Conservation (phyloP, 2,329 filamentous ascomycete genomes). For the Rasamsonia emersonii region DNA sequence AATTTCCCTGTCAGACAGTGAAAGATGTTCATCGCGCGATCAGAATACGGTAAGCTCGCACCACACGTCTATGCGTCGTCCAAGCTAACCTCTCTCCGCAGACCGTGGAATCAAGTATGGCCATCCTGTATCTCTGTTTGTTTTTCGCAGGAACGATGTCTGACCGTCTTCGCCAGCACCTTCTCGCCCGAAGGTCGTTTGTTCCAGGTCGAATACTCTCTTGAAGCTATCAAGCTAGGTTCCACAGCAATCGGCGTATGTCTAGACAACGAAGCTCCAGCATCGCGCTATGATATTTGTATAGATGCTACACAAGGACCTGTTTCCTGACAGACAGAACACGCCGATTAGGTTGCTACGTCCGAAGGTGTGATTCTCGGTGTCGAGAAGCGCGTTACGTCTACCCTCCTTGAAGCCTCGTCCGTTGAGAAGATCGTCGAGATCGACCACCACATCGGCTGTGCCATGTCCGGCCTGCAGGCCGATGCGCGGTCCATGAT, state of each 20-base stretch:
- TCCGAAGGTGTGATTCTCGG: slow-evolving; percentile 91
- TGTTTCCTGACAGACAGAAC: background rate
- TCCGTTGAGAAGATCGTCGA: slow-evolving; percentile 99
- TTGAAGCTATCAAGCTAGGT: slow-evolving; percentile 99
- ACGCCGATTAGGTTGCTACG: slow-evolving; percentile 60
- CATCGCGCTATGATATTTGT: background rate
- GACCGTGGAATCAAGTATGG: slow-evolving; percentile 96
- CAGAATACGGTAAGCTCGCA: slow-evolving; percentile 82
- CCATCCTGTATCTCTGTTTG: slow-evolving; percentile 13
- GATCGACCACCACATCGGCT: slow-evolving; percentile 97
- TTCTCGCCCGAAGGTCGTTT: slow-evolving; percentile 99
- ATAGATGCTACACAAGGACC: background rate
- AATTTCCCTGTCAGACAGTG: slow-evolving; percentile 29
- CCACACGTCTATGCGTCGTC: slow-evolving; percentile 16
- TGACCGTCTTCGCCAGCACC: slow-evolving; percentile 53
- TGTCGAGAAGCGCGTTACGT: slow-evolving; percentile 98
- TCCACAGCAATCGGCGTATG: slow-evolving; percentile 90
- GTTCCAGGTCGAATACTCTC: slow-evolving; percentile 99
- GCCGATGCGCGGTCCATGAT: slow-evolving; percentile 96
- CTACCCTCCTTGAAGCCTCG: slow-evolving; percentile 90
- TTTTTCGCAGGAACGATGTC: too few relatives aligned
- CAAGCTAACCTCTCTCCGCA: slow-evolving; percentile 40
- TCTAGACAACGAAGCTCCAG: slow-evolving; percentile 8
- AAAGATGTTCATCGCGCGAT: slow-evolving; percentile 99
- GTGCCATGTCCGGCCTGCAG: slow-evolving; percentile 96